Conservation (phyloP, 1,284 basidiomycete species). For the Irpex sp. region DNA sequence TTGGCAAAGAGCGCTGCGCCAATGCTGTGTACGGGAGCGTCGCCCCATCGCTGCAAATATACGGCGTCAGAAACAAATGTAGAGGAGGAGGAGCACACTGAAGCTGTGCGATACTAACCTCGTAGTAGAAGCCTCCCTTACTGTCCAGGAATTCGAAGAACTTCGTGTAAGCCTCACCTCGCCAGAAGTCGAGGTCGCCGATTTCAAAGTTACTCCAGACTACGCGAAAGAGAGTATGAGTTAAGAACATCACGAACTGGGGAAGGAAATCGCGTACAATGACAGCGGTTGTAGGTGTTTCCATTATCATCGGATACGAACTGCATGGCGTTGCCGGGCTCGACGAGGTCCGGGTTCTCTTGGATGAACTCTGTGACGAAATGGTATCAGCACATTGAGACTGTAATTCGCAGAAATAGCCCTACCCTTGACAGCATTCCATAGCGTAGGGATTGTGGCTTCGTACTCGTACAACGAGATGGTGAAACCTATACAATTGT, state of each 20-base stretch:
- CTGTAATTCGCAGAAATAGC: slow-evolving; percentile 5
- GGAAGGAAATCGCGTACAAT: slow-evolving; percentile 43
- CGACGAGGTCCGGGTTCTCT: slow-evolving; percentile 52
- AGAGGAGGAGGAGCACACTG: background rate
- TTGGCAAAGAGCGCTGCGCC: slow-evolving; percentile 60
- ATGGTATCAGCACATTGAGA: background rate
- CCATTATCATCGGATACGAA: slow-evolving; percentile 67
- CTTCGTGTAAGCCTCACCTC: slow-evolving; percentile 59
- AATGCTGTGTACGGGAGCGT: slow-evolving; percentile 74
- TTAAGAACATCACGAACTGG: background rate
- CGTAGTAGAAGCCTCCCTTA: slow-evolving; percentile 72
- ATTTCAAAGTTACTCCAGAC: slow-evolving; percentile 77
- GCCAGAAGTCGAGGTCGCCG: slow-evolving; percentile 64
- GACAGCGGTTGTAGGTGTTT: slow-evolving; percentile 65
- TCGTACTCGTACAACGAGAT: slow-evolving; percentile 66
- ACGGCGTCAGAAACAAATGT: background rate
- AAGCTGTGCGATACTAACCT: slow-evolving; percentile 32
- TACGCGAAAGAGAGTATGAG: slow-evolving; percentile 15
- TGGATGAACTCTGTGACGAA: slow-evolving; percentile 51
- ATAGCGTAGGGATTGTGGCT: slow-evolving; percentile 65
- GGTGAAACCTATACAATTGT: slow-evolving; percentile 44
- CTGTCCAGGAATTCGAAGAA: slow-evolving; percentile 71
- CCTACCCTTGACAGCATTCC: slow-evolving; percentile 53
- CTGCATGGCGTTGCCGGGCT: slow-evolving; percentile 56
- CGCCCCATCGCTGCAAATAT: slow-evolving; percentile 53